Conservation (phyloP, 805 yeast genomes). For the Spathaspora sp. region DNA sequence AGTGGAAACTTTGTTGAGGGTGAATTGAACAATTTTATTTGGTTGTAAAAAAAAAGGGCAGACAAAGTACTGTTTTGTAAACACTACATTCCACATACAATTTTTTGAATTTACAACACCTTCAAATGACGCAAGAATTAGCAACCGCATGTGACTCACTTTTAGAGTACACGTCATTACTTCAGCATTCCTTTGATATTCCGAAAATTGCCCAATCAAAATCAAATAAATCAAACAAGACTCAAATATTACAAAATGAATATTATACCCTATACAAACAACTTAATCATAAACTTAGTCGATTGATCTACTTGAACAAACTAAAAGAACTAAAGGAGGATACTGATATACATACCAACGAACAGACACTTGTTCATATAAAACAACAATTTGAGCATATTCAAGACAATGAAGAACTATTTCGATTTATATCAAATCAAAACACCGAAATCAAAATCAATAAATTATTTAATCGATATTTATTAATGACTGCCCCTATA, state of each 20-base stretch:
- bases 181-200: slow-evolving; percentile 31
- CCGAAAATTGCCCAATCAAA: slow-evolving; percentile 14
- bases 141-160: slow-evolving; percentile 21
- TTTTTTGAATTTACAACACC: neutral
- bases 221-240: neutral
- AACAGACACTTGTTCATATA: slow-evolving; percentile 11
- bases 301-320: slow-evolving; percentile 26
- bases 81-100: neutral
- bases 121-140: slow-evolving; percentile 14
- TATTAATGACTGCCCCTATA: slow-evolving; percentile 28
- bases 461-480: slow-evolving; percentile 19
- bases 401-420: slow-evolving; percentile 11
- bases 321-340: slow-evolving; percentile 15
- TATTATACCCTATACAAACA: slow-evolving; percentile 22
- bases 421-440: slow-evolving; percentile 16
- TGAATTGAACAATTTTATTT: neutral
- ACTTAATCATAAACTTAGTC: slow-evolving; percentile 21
- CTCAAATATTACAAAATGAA: slow-evolving; percentile 17
- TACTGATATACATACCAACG: slow-evolving; percentile 9
- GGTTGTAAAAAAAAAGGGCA: neutral
- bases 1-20: neutral
- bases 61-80: neutral
- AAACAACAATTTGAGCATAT: slow-evolving; percentile 6
- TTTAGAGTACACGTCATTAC: slow-evolving; percentile 16
- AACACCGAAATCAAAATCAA: slow-evolving; percentile 19